A percentile compares a stretch with the other conserved stretches of the same genome.
phyloP scores from a whole-genome alignment of 441 rosid genomes.

The Brassica hybrid region DNA sequence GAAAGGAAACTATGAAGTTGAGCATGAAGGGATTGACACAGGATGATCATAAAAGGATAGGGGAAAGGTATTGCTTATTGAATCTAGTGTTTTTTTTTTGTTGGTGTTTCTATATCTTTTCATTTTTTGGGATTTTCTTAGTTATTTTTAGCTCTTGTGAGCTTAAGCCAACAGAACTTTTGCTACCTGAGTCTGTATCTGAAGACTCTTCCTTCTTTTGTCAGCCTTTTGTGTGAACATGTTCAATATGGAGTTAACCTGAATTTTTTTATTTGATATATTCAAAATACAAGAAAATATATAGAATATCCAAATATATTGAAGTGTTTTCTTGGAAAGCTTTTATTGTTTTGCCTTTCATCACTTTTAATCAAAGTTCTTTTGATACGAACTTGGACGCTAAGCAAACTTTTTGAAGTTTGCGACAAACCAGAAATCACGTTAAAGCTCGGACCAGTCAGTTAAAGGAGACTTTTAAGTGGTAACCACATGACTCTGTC shows the following conservation, averaged over 20 bases:
- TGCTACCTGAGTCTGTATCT: slow-evolving; percentile 41
- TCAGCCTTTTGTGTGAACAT: slow-evolving; percentile 1
- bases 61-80: slow-evolving; percentile 15
- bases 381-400: background rate
- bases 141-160: slow-evolving; percentile 38
- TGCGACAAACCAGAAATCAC: background rate
- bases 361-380: background rate
- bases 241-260: background rate
- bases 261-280: background rate
- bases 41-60: slow-evolving; percentile 38
- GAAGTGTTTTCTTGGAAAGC: background rate
- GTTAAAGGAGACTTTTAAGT: background rate
- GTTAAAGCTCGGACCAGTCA: background rate
- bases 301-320: background rate
- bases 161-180: slow-evolving; percentile 33
- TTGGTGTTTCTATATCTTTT: slow-evolving; percentile 36
- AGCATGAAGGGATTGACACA: slow-evolving; percentile 31
- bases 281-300: background rate
- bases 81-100: slow-evolving; percentile 33
- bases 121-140: slow-evolving; percentile 15
- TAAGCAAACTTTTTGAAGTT: background rate
- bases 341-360: background rate
- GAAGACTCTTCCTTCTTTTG: background rate
- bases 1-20: slow-evolving; percentile 38
- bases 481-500: background rate